Base-by-base conservation (phyloP, 2,329 filamentous ascomycete genomes). In the Curvularia sp. region DNA sequence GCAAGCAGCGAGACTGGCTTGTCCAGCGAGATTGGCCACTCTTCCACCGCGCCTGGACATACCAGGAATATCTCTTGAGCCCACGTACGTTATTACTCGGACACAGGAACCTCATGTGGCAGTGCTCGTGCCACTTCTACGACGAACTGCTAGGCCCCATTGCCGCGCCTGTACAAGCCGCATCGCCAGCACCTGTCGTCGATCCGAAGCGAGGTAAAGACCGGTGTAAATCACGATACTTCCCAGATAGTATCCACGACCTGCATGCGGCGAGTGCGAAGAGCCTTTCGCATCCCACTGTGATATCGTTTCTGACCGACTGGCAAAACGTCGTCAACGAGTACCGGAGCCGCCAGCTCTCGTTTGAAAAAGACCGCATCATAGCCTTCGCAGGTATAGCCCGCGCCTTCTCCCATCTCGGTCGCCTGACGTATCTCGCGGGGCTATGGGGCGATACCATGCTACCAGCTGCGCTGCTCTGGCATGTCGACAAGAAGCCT, bases 21-120 rank as follows among this genome's bases (percentile, higher is more conserved):
- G 12, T 45, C 0, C 60, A 57, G 13, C 13, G 18, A 10, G n/a
- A 42, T 0, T 66, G 61, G 63, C 66, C 64, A 2, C 38, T 68
- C 0, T 65, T 65, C 41, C 19, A 21, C 0, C 61, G 65, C 5
- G 67, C 61, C 4, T 69, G 64, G 65, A 63, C 62, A 5, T 64
- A 66, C 12, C 67, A 69, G 12, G 67, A 69, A 18, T 61, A 66
- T 12, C 39, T 65, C 1, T 46, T 69, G 0, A 32, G 45, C 3
- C 57, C 65, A 0, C 48, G 67, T 1, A 64, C 59, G 7, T 43
- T 68, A 3, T 38, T 66, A 0, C 45, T 60, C n/a, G 64, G 64
- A 0, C 51, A 61, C 12, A 30, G 50, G 19, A 59, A 60, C 8
- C 38, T 67, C 1, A 63, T 65, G 51, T 67, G 36, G 27, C 53